Percentiles rank a stretch among this genome's conserved stretches.
Evolutionary conservation across 768 basidiomycete genomes (phyloP).

Genomic region (Psilocybe sp.): DNA sequence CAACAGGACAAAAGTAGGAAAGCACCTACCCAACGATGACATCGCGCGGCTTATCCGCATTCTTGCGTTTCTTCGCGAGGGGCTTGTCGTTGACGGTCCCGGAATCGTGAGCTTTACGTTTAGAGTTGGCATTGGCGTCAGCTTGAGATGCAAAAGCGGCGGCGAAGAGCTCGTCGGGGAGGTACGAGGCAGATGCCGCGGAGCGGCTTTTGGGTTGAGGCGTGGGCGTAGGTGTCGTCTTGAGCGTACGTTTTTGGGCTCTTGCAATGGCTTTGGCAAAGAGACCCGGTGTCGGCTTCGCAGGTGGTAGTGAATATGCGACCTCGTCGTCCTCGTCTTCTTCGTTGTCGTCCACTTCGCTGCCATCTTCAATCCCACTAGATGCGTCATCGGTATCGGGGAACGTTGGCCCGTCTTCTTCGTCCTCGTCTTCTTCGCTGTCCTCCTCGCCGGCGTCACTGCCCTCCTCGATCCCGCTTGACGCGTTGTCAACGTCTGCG

Average conservation of each 20-base stretch:
- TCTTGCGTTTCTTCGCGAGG: conserved; percentile 27
- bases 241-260: neutral
- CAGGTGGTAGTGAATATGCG: conserved; percentile 18
- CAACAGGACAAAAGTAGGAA: neutral
- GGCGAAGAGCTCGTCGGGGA: conserved; percentile 64
- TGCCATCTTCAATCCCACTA: conserved; percentile 23
- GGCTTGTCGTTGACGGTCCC: neutral
- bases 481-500: conserved; percentile 19
- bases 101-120: conserved; percentile 14
- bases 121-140: conserved; percentile 18
- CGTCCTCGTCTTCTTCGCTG: conserved; percentile 20
- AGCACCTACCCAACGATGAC: conserved; percentile 50
- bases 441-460: conserved; percentile 22
- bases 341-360: conserved; percentile 21
- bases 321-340: conserved; percentile 25
- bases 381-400: conserved; percentile 19
- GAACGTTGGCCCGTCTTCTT: conserved; percentile 21
- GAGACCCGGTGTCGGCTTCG: conserved; percentile 2
- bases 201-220: conserved; percentile 9
- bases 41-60: conserved; percentile 39
- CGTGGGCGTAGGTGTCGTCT: conserved; percentile 29
- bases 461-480: conserved; percentile 23
- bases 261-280: too few species aligned
- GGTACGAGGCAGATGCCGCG: conserved; percentile 23
- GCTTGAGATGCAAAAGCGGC: conserved; percentile 46